These are phyloP conservation scores for Hypholoma sublateritium DNA, from an alignment of 768 basidiomycete genomes.

Conservation along the genomic window DNA sequence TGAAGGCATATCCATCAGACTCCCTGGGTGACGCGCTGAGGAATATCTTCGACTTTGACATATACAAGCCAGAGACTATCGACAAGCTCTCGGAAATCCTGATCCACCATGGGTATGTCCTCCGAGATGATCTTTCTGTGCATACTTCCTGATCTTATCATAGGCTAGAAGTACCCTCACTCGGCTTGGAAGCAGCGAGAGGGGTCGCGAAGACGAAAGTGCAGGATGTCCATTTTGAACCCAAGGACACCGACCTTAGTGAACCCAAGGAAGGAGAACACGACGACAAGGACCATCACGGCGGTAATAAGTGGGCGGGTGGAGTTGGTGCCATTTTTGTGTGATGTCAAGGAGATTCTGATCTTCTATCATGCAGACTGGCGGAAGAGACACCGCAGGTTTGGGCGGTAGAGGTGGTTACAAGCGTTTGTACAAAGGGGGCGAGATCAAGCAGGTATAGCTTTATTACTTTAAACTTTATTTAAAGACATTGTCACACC, in stretches of 20 bases:
- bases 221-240: conserved; percentile 57
- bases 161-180: conserved; percentile 50
- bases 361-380: conserved; percentile 39
- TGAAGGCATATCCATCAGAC: conserved; percentile 60
- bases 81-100: conserved; percentile 60
- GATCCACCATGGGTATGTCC: conserved; percentile 56
- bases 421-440: conserved; percentile 62
- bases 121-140: neutral
- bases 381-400: conserved; percentile 66
- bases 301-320: conserved; percentile 66
- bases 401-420: conserved; percentile 68
- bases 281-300: conserved; percentile 60
- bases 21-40: conserved; percentile 56
- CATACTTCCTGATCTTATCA: neutral
- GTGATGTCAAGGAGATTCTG: neutral
- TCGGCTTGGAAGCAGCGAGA: conserved; percentile 60
- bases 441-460: conserved; percentile 61
- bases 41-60: conserved; percentile 71
- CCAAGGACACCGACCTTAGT: conserved; percentile 47
- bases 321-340: conserved; percentile 41
- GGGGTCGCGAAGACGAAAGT: conserved; percentile 52
- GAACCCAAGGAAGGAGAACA: conserved; percentile 64
- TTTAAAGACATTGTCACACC: conserved; percentile 1
- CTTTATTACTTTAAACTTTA: neutral
- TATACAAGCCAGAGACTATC: conserved; percentile 65